These are phyloP conservation scores for Eutypella sp. DNA, from an alignment of 2,329 filamentous ascomycete genomes.

Conservation along the genomic window DNA sequence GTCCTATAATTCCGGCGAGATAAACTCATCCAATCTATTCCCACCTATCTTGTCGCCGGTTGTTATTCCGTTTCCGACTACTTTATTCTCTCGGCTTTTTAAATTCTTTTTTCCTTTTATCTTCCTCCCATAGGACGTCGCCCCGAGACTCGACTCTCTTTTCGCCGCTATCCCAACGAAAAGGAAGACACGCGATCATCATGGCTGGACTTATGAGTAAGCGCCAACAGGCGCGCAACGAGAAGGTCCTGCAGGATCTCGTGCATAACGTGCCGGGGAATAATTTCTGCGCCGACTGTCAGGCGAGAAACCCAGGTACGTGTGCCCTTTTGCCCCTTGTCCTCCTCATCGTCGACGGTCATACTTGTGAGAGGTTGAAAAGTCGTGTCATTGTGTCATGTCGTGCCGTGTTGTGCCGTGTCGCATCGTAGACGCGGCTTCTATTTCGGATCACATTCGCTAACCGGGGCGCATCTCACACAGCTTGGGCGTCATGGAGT, in stretches of 20 bases:
- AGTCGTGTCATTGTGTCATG: too few species aligned
- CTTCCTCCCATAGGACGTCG: too few species aligned
- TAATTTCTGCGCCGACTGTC: slow-evolving; percentile 89
- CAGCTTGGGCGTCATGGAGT: slow-evolving; percentile 96
- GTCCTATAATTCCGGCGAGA: slow-evolving; percentile 1
- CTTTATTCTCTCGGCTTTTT: too few species aligned
- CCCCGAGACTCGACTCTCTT: too few species aligned
- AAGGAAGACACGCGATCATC: slow-evolving; percentile 9
- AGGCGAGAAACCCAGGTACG: slow-evolving; percentile 84
- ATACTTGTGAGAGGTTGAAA: neutral
- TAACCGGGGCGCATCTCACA: slow-evolving; percentile 25
- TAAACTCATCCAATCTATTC: neutral
- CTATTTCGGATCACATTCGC: slow-evolving; percentile 5
- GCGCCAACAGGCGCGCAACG: slow-evolving; percentile 96
- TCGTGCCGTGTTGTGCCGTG: too few species aligned
- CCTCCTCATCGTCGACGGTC: neutral
- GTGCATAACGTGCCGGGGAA: slow-evolving; percentile 81
- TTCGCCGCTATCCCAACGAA: neutral
- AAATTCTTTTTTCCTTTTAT: too few species aligned
- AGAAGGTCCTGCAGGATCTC: slow-evolving; percentile 84
- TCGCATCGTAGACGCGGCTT: too few species aligned
- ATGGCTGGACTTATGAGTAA: slow-evolving; percentile 82
- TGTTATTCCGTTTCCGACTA: too few species aligned
- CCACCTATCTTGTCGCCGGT: too few species aligned
- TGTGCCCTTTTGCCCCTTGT: too few species aligned